Evolutionary conservation across 2,329 filamentous ascomycete genomes (phyloP), one percentile per base, ranked within the genome.

Genomic region (Sodiomyces alkalinus): DNA sequence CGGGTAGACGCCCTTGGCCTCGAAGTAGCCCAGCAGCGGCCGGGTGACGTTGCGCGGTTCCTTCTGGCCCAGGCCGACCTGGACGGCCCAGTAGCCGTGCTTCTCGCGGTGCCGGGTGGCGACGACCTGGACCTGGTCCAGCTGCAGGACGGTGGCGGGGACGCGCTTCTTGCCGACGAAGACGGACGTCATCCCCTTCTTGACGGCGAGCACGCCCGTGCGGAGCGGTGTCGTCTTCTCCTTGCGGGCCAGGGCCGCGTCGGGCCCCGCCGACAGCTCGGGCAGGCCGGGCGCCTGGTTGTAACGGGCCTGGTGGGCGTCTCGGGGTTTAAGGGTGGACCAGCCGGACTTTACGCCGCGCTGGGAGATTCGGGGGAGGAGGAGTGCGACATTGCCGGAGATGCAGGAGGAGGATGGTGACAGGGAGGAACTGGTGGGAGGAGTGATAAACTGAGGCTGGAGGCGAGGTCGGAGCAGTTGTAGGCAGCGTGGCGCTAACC

Each of bases 111-210:
- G 90, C 66, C 93, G 94, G 57, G 81, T 77, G 33, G 78, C 75
- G 21, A 94, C 62, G 7, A 94, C 85, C 56, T 96, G 80, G 35
- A 92, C 85, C 43, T 82, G 68, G 53, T 98, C 90, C 43, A 98
- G 66, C 59, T 96, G 86, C 32, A 98, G 68, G 29, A 98, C 79
- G 10, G 90, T 98, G 62, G 85, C 93, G 13, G 86, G 68, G 33
- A 76, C 79, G 39, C 87, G 75, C 38, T 68, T 68, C 41, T 80
- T 80, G 42, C 74, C 70, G 46, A 85, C 76, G 64, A 80, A 96
- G 39, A 94, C 58, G 34, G 80, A 86, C 23, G 85, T 92, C 81
- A 98, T 96, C 53, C 90, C 90, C 59, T 86, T 87, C 60, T 98
- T 98, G 49, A 76, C 67, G 9, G 80, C 85, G 26, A 98, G 65